These are phyloP conservation scores for Pyricularia grisea DNA, from an alignment of 2,329 filamentous ascomycete genomes.

Conservation along the genomic window DNA sequence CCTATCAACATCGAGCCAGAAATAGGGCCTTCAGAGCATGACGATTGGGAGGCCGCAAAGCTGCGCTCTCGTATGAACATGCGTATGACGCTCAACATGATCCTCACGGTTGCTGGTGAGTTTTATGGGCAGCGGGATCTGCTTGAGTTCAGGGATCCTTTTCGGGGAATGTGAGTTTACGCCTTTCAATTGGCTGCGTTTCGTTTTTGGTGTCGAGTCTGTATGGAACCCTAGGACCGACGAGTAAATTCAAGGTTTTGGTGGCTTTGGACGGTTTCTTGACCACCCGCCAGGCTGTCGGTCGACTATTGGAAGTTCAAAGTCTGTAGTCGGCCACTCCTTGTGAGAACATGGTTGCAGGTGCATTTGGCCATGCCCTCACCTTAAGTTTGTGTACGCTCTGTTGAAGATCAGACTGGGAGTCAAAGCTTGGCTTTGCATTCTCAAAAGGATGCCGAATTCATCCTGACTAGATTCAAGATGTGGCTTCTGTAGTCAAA, in stretches of 20 bases:
- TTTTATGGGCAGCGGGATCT: slow-evolving; percentile 85
- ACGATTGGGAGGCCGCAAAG: slow-evolving; percentile 17
- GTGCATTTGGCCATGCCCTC: background rate
- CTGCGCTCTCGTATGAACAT: slow-evolving; percentile 36
- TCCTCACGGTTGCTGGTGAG: slow-evolving; percentile 78
- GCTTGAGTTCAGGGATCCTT: slow-evolving; percentile 62
- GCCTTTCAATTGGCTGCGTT: background rate
- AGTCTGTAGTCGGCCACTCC: background rate
- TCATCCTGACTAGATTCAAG: no score
- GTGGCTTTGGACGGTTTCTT: background rate
- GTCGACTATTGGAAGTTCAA: background rate
- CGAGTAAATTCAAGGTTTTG: background rate
- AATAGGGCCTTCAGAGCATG: slow-evolving; percentile 6
- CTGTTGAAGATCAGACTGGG: background rate
- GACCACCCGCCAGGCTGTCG: background rate
- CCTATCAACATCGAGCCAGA: slow-evolving; percentile 7
- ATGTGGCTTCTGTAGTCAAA: no score
- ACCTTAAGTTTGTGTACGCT: background rate
- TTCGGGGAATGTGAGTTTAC: slow-evolving; percentile 30
- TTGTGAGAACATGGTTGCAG: background rate
- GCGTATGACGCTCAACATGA: slow-evolving; percentile 80
- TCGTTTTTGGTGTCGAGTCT: background rate
- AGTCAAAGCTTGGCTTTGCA: background rate
- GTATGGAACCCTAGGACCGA: background rate
- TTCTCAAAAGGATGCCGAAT: background rate